Base-by-base conservation (phyloP, 495 filamentous ascomycete species). In the Neurospora discreta region DNA sequence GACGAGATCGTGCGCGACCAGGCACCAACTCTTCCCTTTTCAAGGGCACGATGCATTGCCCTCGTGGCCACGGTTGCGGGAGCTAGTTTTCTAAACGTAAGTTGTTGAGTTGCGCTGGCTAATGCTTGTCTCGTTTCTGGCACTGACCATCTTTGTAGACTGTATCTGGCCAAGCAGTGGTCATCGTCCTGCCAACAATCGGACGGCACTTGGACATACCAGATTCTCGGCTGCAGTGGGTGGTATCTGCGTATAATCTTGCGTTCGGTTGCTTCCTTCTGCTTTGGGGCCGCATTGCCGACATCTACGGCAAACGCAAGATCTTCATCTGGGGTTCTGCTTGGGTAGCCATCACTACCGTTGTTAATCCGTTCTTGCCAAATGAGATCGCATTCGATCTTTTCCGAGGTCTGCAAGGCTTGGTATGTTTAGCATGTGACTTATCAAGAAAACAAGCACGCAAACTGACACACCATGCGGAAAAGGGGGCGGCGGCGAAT, bases 221-320 rank as follows among this genome's bases (percentile, higher is more conserved):
- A 1, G 82, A 84, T 9, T 81, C 81, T 36, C 80, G 88, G 9
- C 81, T 88, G 36, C 89, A 90, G 82, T 90, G 88, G 87, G 83
- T 90, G 40, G 80, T 90, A 9, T 89, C 88, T 0, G 85, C 88
- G 0, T 90, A 89, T 71, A 77, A 84, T 11, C 84, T 93, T 46
- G 87, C 88, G 4, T 89, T 90, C 68, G 92, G 90, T 46, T 88
- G 90, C 39, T 90, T 93, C 75, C 80, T 94, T 39, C 82, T 94
- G 15, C 85, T 92, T 69, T 93, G 91, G 82, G 92, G 91, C 43
- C 87, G 89, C 74, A 80, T 93, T 39, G 89, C 88, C 20, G 91
- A 94, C 75, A 87, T 92, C 72, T 92, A 92, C 74, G 92, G 91
- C 39, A 90, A 91, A 71, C 87, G 90, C 73, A 79, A 80, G 3